Base-by-base conservation (phyloP, 2,329 filamentous ascomycete genomes). In the Sporothrix protearum region DNA sequence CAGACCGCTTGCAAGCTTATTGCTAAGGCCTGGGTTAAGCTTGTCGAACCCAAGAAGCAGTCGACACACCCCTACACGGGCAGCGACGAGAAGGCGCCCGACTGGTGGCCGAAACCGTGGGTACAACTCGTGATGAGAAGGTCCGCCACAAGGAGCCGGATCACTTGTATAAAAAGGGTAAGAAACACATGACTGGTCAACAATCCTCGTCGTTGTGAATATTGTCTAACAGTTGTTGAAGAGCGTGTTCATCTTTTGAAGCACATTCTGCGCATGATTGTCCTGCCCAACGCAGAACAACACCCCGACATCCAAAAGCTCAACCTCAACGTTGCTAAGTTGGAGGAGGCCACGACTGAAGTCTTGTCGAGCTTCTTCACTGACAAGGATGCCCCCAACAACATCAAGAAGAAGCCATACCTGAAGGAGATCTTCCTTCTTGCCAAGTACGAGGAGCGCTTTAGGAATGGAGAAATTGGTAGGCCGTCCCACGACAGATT, bases 21-120 rank as follows among this genome's bases (percentile, higher is more conserved):
- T 69, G 88, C 88, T 45, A 94, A 93, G 78, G 89, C 87, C 12
- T 93, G 91, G 87, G 89, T 94, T 72, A 92, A 92, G 77, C 84
- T 88, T 1, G 87, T 93, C 1, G 90, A 92, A 76, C 91, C 91
- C 0, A 92, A 91, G 80, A 94, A 94, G 79, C 91, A 93, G 79
- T 90, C 89, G 0, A 90, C 87, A 22, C 88, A 91, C 75, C 91
- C 91, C 0, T 94, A 94, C 76, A 91, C 89, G 0, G 84, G 85
- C n/a, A 86, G 85, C 42, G 85, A 89, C 61, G 85, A 85, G 42
- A 88, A 87, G 75, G 86, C 86, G 1, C 88, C 89, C 0, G 85
- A 86, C 68, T 92, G 89, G 89, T 91, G 89, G 89, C 89, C 89
- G 2, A 83, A 85, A 77, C 81, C 83, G 7, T 85, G 85, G 84